Percentiles rank a stretch among this genome's conserved stretches.
Evolutionary conservation across 1,284 basidiomycete species (phyloP).

Genomic region (Ganoderma lingzhi): DNA sequence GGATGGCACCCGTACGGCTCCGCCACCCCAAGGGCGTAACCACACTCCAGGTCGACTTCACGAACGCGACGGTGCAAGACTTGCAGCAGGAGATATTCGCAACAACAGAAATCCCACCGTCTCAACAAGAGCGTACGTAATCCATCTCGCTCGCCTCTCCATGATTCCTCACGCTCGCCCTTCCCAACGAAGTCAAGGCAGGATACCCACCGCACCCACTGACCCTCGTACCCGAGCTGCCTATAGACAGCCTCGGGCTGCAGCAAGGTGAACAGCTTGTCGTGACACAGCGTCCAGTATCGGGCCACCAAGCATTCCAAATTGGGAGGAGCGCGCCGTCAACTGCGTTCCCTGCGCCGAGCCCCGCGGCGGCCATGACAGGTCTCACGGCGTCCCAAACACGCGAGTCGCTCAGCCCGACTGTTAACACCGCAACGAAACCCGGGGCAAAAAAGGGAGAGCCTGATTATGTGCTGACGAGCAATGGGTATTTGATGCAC

Average conservation of each 20-base stretch:
- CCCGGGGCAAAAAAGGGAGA: constrained; percentile 42
- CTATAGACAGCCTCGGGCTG: constrained; percentile 79
- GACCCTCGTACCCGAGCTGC: constrained; percentile 74
- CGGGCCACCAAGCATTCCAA: constrained; percentile 24
- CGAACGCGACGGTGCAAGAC: constrained; percentile 71
- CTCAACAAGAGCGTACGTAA: constrained; percentile 77
- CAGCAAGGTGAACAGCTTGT: constrained; percentile 85
- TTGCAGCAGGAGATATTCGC: constrained; percentile 76
- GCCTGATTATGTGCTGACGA: constrained; percentile 66
- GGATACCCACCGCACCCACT: constrained; percentile 85
- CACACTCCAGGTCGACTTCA: constrained; percentile 76
- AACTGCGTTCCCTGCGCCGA: constrained; percentile 21
- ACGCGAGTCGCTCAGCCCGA: constrained; percentile 21
- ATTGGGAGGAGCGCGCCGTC: constrained; percentile 15
- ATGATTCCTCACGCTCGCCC: not conserved
- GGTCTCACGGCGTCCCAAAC: constrained; percentile 38
- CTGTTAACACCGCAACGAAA: constrained; percentile 16
- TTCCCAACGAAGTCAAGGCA: constrained; percentile 70
- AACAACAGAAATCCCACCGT: constrained; percentile 75
- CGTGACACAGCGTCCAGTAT: constrained; percentile 60
- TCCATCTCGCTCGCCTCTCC: constrained; percentile 4
- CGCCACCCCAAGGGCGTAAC: constrained; percentile 85
- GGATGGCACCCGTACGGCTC: constrained; percentile 75
- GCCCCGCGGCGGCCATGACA: constrained; percentile 35
- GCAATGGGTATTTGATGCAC: constrained; percentile 74